Evolutionary conservation across 2,329 filamentous ascomycete genomes (phyloP).

Genomic region (Phialocephala subalpina): DNA sequence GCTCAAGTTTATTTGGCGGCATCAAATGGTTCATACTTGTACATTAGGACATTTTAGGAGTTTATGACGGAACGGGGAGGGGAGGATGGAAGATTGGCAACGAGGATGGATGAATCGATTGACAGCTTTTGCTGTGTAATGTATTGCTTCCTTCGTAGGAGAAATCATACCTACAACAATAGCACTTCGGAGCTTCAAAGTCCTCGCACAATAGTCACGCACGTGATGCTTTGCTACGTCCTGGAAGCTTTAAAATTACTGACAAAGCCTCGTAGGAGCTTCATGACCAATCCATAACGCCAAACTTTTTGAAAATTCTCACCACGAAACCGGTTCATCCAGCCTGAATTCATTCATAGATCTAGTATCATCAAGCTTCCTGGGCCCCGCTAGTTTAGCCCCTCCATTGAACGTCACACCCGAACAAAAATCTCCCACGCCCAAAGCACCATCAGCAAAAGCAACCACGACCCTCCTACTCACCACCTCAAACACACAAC

Average conservation of each 20-base stretch:
- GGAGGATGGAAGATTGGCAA: background rate
- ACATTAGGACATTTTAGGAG: background rate
- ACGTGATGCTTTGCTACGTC: background rate
- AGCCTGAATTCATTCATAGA: background rate
- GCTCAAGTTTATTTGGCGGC: conserved; percentile 11
- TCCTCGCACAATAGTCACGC: background rate
- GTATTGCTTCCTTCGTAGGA: background rate
- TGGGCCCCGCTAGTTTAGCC: background rate
- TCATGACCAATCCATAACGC: background rate
- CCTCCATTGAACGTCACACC: conserved; percentile 8
- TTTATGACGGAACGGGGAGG: background rate
- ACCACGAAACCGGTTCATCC: background rate
- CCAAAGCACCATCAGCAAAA: background rate
- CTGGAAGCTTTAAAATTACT: background rate
- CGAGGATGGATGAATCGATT: background rate
- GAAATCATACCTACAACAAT: background rate
- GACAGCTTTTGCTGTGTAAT: background rate
- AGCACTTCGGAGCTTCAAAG: background rate
- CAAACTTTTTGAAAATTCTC: background rate
- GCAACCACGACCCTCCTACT: conserved; percentile 5
- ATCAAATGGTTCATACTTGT: conserved; percentile 13
- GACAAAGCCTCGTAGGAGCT: background rate
- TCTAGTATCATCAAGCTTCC: background rate
- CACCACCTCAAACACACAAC: conserved; percentile 12
- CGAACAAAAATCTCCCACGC: conserved; percentile 1